phyloP scores from a whole-genome alignment of 225 moss, liverwort and hornwort genomes.

The Anthoceros angustus region DNA sequence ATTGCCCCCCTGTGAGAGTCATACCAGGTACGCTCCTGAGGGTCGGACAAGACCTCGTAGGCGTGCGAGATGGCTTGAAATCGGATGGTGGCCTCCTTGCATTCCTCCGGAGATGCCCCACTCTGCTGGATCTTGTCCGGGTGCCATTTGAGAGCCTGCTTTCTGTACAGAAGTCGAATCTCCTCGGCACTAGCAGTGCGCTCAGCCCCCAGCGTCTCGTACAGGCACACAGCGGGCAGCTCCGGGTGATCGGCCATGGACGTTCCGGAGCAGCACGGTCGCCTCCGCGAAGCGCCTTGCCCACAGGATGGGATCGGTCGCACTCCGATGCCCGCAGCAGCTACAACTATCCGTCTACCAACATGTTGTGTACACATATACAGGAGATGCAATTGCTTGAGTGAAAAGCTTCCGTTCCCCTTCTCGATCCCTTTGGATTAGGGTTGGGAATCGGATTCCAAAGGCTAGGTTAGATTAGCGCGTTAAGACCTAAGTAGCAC shows the following conservation, averaged over 20 bases:
- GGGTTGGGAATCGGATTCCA: too few species aligned
- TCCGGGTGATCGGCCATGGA: neutral
- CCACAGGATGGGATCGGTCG: too few species aligned
- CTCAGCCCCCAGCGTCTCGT: constrained; percentile 63
- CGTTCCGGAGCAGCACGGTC: neutral
- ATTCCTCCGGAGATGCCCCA: constrained; percentile 45
- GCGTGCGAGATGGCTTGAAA: constrained; percentile 78
- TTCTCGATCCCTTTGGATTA: too few species aligned
- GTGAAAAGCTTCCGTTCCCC: too few species aligned
- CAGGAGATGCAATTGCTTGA: too few species aligned
- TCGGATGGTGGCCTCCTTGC: constrained; percentile 56
- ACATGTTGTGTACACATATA: too few species aligned
- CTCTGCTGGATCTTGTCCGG: constrained; percentile 98
- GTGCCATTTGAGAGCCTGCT: constrained; percentile 95
- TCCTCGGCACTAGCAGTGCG: constrained; percentile 49
- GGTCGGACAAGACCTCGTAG: constrained; percentile 82
- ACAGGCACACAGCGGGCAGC: constrained; percentile 36
- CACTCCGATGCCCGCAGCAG: too few species aligned
- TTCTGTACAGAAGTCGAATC: constrained; percentile 60
- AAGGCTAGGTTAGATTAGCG: too few species aligned
- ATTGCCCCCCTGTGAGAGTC: constrained; percentile 66
- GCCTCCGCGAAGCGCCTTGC: too few species aligned
- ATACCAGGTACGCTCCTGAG: constrained; percentile 86
- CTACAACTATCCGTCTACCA: too few species aligned
- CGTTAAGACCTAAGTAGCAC: too few species aligned